Percentiles rank a stretch among this genome's conserved stretches.
Evolutionary conservation across 257 asterid genomes (phyloP).

Genomic region (Echites panduratus): DNA sequence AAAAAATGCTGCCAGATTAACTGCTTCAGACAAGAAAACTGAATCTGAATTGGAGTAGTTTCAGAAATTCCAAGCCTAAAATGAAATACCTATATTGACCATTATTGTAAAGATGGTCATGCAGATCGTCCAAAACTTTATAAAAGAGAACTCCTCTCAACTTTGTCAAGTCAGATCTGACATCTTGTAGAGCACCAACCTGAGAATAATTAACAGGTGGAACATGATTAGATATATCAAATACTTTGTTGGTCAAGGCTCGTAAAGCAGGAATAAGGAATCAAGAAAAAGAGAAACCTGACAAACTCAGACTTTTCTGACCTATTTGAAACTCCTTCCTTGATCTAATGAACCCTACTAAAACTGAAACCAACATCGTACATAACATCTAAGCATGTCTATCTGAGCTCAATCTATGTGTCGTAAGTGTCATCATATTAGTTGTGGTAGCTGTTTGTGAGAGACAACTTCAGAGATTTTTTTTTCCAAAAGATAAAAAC

Average conservation of each 20-base stretch:
- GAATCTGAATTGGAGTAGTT: not conserved
- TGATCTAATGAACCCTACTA: not conserved
- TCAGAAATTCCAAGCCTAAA: not conserved
- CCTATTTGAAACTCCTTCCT: not conserved
- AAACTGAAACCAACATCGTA: not conserved
- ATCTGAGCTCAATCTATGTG: not conserved
- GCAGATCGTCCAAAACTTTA: constrained; percentile 94
- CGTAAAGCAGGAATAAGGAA: not conserved
- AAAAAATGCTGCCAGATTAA: not conserved
- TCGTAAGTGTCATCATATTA: not conserved
- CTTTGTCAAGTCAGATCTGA: constrained; percentile 91
- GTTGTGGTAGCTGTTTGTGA: not conserved
- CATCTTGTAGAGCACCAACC: constrained; percentile 99
- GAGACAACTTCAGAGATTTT: not conserved
- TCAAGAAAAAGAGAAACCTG: not conserved
- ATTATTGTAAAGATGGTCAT: constrained; percentile 93
- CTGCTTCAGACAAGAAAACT: not conserved
- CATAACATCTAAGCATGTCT: not conserved
- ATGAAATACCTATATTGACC: constrained; percentile 77
- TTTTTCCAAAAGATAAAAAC: not conserved
- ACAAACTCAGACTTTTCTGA: not conserved
- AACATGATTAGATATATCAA: constrained; percentile 7
- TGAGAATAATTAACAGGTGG: constrained; percentile 28
- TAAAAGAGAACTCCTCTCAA: constrained; percentile 87
- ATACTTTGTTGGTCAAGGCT: not conserved